Evolutionary conservation across 805 yeast species (phyloP), one percentile per base, ranked within the genome.

Genomic region (Ogataea haglerorum): DNA sequence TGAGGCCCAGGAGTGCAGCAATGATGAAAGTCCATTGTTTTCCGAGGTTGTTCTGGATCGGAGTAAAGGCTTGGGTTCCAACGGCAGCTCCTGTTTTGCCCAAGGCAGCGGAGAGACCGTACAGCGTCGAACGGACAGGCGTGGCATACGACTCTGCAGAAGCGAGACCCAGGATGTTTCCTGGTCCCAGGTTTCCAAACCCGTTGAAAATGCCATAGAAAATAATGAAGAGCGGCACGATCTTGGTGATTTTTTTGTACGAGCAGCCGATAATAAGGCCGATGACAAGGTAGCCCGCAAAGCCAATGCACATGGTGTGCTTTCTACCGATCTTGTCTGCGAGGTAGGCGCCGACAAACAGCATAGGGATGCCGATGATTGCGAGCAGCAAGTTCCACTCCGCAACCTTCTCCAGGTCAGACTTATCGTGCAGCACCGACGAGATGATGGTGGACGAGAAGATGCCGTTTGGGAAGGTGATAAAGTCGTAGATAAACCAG

Each of bases 21-120:
- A 85, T 81, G 49, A 85, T 84, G 53, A 85, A 85, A 5, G 91
- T 84, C 86, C 87, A 85, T 45, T 66, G 66, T 51, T 76, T 67
- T 25, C 93, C 93, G 47, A 81, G 66, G 54, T 82, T 61, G 29
- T 54, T 61, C 61, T 80, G 78, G 49, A 85, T 82, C 13, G 87
- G 84, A 8, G 80, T 76, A 64, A 85, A 85, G 13, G 74, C 73
- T 57, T 80, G 76, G 17, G 89, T 82, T 21, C 93, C 93, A 15
- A 82, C 79, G 16, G 82, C 89, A n/a, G 91, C 93, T 42, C 93
- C 95, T 18, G 82, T 83, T 60, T 85, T 85, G 42, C 93, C 93
- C 34, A 82, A 67, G 3, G 90, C 93, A 27, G 93, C 93, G 34
- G 84, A 73, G 16, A 85, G 51, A 27, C 91, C 91, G 53, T 85